Evolutionary conservation across 495 filamentous ascomycete genomes (phyloP), one percentile per base, ranked within the genome.

Genomic region (Aspergillus conjunctus): DNA sequence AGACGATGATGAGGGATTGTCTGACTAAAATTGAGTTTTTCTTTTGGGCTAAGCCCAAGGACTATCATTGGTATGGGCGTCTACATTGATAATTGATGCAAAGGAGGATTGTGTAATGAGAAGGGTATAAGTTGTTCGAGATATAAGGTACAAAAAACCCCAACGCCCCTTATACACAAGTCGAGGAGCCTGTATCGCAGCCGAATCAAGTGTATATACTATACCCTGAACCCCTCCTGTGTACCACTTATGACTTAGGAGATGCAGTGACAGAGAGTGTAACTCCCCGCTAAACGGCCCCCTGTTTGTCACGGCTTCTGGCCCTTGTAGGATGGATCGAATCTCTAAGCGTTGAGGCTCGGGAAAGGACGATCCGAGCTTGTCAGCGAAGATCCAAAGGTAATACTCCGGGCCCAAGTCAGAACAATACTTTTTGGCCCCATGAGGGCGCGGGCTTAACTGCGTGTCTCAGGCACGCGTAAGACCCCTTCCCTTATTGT

Each of bases 281-380:
- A 41, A 41, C 37, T 9, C 12, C 37, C 44, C 10, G 17, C 12
- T 21, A 11, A 22, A 48, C 44, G 17, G 49, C 49, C 46, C 33
- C 21, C 34, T 14, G 37, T 41, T 51, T 15, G 22, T 12, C 4
- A 30, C 18, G 11, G 39, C 30, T 59, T 21, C 34, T 17, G 10
- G 21, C 48, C 37, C 34, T 37, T n/a, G 21, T 18, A 45, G 20
- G 1, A 20, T 8, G 10, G 22, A 12, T 2, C n/a, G 3, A 51
- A 33, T 39, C 34, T 26, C 32, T 52, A 12, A 21, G 20, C 10
- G 9, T 21, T 11, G 30, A 6, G 20, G 48, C 37, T 32, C 14
- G 10, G 44, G 32, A 37, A 18, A 37, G 12, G 6, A 32, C 18
- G 49, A 59, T 59, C 48, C 43, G 49, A 59, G 22, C 14, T 53